A percentile compares a stretch with the other conserved stretches of the same genome.
Evolutionary conservation across 352 stramenopile genomes (phyloP).

Genomic region (Peronospora farinosa): DNA sequence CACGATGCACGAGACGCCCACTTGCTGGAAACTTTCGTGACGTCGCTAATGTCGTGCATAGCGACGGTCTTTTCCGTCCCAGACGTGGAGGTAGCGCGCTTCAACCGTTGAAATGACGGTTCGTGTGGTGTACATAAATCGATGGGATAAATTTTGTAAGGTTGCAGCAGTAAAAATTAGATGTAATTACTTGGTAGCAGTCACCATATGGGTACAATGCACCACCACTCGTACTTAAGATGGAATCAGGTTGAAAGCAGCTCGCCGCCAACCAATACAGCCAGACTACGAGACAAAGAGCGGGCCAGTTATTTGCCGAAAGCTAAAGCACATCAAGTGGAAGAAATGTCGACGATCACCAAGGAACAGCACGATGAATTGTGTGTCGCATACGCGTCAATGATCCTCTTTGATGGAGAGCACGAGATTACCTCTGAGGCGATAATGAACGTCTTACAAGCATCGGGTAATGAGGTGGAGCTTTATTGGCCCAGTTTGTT

Average conservation of each 20-base stretch:
- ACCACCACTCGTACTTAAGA: conserved; percentile 23
- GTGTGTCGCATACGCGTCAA: conserved; percentile 73
- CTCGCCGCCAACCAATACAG: conserved; percentile 32
- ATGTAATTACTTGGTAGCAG: too few relatives aligned
- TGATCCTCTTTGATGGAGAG: conserved; percentile 82
- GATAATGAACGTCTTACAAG: conserved; percentile 54
- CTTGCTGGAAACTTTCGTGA: conserved; percentile 12
- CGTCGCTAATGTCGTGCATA: conserved; percentile 19
- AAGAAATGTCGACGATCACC: conserved; percentile 66
- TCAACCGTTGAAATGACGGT: conserved; percentile 13
- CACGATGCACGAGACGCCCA: conserved; percentile 23
- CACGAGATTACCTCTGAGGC: conserved; percentile 76
- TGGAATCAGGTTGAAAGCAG: not conserved
- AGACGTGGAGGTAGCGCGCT: conserved; percentile 5
- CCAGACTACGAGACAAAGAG: not conserved
- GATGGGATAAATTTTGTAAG: not conserved
- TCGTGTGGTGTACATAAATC: not conserved
- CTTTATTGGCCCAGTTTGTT: conserved; percentile 82
- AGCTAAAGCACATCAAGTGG: conserved; percentile 37
- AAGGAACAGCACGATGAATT: conserved; percentile 87
- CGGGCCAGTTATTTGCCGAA: conserved; percentile 41
- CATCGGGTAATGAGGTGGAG: conserved; percentile 81
- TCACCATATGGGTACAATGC: too few relatives aligned
- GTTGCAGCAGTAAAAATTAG: too few relatives aligned
- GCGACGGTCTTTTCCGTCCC: conserved; percentile 4